Conservation (phyloP, 1,139 yeast genomes). For the Fermentozyma sake region DNA sequence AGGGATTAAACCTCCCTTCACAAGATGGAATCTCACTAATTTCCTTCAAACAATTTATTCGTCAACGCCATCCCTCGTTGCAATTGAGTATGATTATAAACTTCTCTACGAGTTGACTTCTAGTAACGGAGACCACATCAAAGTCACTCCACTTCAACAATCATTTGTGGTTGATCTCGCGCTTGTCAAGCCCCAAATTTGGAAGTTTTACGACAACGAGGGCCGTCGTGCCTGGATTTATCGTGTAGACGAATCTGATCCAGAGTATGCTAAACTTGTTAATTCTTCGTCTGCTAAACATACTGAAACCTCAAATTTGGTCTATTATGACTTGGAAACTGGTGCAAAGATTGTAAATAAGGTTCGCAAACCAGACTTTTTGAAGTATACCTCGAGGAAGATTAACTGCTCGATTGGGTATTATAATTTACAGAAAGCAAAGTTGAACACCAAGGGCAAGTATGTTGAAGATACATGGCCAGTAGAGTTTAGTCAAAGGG, state of each 20-base stretch:
- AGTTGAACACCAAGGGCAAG: conserved; percentile 24
- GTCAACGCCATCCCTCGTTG: conserved; percentile 25
- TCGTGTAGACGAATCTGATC: conserved; percentile 38
- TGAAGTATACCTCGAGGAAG: conserved; percentile 61
- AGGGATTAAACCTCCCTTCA: conserved; percentile 32
- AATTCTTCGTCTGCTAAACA: conserved; percentile 2
- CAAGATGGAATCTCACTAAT: conserved; percentile 21
- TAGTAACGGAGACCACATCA: conserved; percentile 36
- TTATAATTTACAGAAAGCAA: conserved; percentile 34
- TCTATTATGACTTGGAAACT: conserved; percentile 58
- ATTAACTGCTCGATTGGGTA: conserved; percentile 56
- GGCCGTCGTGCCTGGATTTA: conserved; percentile 87
- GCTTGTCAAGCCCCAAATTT: conserved; percentile 27
- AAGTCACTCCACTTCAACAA: conserved; percentile 26
- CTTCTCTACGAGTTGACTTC: conserved; percentile 35
- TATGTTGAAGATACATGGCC: conserved; percentile 57
- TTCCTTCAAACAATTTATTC: conserved; percentile 26
- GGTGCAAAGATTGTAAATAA: conserved; percentile 62
- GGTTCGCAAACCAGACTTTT: conserved; percentile 52
- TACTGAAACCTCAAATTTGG: conserved; percentile 23
- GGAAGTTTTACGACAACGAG: conserved; percentile 55
- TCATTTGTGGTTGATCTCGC: conserved; percentile 21
- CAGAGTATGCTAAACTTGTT: conserved; percentile 17
- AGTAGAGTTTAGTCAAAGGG: conserved; percentile 58
- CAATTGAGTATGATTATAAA: conserved; percentile 41